Conservation (phyloP, 768 basidiomycete species). For the Ephemerocybe angulata region DNA sequence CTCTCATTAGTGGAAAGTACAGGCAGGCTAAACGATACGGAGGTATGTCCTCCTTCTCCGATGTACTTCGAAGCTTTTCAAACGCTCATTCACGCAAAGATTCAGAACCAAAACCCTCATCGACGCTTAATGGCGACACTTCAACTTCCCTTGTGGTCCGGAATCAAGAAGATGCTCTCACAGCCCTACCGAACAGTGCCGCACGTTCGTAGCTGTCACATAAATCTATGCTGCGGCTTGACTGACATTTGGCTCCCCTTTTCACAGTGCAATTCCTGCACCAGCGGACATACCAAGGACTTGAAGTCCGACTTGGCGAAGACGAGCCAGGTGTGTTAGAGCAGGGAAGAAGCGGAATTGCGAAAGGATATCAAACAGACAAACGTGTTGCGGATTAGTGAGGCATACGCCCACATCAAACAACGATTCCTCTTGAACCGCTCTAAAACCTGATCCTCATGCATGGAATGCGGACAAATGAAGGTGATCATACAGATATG, state of each 20-base stretch:
- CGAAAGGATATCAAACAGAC: constrained; percentile 77
- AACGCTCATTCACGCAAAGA: constrained; percentile 8
- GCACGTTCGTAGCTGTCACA: constrained; percentile 46
- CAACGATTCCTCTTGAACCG: no score
- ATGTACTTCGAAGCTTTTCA: background rate
- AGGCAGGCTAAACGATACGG: constrained; percentile 72
- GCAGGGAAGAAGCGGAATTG: constrained; percentile 87
- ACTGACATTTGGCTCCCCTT: constrained; percentile 5
- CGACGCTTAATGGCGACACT: background rate
- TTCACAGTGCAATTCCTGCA: constrained; percentile 65
- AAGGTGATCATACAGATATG: no score
- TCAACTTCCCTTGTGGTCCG: constrained; percentile 49
- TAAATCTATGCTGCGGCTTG: background rate
- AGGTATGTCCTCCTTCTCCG: constrained; percentile 10
- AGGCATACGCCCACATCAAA: no score
- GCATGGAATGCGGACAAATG: no score
- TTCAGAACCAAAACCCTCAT: background rate
- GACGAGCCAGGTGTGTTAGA: constrained; percentile 80
- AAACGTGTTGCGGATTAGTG: no score
- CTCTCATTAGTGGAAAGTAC: constrained; percentile 82
- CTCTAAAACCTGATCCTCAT: no score
- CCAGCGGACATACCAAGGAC: constrained; percentile 70
- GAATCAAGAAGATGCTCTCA: constrained; percentile 59
- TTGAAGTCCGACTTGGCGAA: constrained; percentile 73
- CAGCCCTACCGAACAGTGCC: constrained; percentile 58